phyloP scores from a whole-genome alignment of 306 rosid genomes.

The Adenanthera pavonina region DNA sequence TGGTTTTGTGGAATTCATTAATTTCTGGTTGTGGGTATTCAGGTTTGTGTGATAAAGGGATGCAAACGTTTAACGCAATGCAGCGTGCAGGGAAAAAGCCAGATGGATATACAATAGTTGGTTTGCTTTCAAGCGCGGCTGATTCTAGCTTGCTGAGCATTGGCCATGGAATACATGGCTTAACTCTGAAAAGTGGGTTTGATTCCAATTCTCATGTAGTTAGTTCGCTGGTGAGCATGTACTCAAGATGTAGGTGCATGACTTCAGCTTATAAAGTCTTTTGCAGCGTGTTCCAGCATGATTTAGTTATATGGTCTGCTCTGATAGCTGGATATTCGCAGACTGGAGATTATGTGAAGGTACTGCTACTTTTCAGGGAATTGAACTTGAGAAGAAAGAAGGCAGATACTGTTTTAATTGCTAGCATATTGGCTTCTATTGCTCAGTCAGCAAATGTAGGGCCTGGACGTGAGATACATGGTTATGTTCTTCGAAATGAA shows the following conservation, averaged over 20 bases:
- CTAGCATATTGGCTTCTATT: conserved; percentile 76
- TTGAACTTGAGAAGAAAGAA: conserved; percentile 59
- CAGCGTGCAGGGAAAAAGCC: conserved; percentile 56
- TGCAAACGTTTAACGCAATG: conserved; percentile 63
- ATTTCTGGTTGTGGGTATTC: conserved; percentile 69
- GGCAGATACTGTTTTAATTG: conserved; percentile 70
- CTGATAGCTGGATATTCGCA: conserved; percentile 79
- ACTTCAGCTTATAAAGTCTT: conserved; percentile 67
- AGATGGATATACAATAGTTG: conserved; percentile 81
- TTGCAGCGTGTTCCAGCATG: conserved; percentile 62
- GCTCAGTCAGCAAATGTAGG: conserved; percentile 60
- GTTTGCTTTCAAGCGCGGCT: conserved; percentile 61
- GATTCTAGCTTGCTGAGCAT: conserved; percentile 57
- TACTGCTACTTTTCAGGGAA: conserved; percentile 61
- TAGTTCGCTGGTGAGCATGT: conserved; percentile 82
- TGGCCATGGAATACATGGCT: conserved; percentile 75
- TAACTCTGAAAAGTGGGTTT: conserved; percentile 61
- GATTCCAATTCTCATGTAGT: conserved; percentile 66
- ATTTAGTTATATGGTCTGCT: conserved; percentile 88
- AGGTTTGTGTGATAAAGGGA: conserved; percentile 69
- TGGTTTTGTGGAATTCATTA: conserved; percentile 84
- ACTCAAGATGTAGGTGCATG: conserved; percentile 76
- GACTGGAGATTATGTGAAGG: conserved; percentile 61
- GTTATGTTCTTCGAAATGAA: conserved; percentile 73
- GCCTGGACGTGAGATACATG: conserved; percentile 75